Evolutionary conservation across 2,329 filamentous ascomycete genomes (phyloP).

Genomic region (Colletotrichum tanaceti): DNA sequence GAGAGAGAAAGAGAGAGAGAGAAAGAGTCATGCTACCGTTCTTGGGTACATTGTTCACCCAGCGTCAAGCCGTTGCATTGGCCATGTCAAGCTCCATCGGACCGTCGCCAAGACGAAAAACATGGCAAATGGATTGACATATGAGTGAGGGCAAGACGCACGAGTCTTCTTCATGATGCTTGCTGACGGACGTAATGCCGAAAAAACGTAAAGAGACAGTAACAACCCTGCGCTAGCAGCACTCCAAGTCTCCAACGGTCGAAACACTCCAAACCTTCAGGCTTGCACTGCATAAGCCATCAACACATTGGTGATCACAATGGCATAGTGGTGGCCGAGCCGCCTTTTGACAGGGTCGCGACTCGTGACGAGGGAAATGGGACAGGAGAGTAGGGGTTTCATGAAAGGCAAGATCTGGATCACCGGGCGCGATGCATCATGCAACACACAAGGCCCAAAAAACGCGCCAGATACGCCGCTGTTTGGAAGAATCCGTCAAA

Average conservation of each 20-base stretch:
- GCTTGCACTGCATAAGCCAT: slow-evolving; percentile 21
- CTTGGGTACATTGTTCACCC: slow-evolving; percentile 21
- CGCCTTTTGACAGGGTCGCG: slow-evolving; percentile 29
- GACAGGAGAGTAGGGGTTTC: not conserved
- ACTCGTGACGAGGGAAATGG: slow-evolving; percentile 25
- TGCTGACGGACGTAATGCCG: not conserved
- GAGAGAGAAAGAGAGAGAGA: no score
- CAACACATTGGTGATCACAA: slow-evolving; percentile 8
- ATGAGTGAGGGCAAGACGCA: not conserved
- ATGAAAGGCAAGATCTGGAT: slow-evolving; percentile 28
- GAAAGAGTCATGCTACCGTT: slow-evolving; percentile 28
- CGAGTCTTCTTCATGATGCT: slow-evolving; percentile 4
- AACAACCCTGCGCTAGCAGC: slow-evolving; percentile 12
- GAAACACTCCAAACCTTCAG: slow-evolving; percentile 14
- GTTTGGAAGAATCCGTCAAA: slow-evolving; percentile 7
- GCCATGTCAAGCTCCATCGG: slow-evolving; percentile 31
- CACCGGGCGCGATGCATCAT: slow-evolving; percentile 13
- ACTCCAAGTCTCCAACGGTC: not conserved
- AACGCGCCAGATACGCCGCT: slow-evolving; percentile 19
- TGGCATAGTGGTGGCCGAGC: slow-evolving; percentile 4
- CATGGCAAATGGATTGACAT: not conserved
- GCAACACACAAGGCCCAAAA: slow-evolving; percentile 16
- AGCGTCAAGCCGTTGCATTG: slow-evolving; percentile 17
- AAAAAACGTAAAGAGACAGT: slow-evolving; percentile 6
- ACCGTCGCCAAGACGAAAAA: not conserved